A percentile compares a stretch with the other conserved stretches of the same genome.
Evolutionary conservation across 345 rosid species (phyloP).

Genomic region (Salix suchowensis): DNA sequence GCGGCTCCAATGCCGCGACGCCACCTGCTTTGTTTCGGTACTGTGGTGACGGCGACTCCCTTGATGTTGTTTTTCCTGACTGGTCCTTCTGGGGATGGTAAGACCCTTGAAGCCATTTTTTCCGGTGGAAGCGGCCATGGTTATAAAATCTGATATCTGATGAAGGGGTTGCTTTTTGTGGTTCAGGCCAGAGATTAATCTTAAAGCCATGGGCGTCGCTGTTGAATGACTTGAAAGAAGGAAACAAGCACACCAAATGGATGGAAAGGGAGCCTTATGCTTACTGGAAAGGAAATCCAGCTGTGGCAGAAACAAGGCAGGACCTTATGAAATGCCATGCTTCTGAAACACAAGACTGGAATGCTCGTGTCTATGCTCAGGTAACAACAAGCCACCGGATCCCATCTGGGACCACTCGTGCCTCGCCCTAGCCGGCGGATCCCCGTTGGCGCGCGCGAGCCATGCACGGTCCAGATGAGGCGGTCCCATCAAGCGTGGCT

Average conservation of each 20-base stretch:
- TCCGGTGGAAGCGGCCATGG: no score
- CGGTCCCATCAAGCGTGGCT: no score
- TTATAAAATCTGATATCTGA: no score
- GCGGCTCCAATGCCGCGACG: not conserved
- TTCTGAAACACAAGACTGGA: slow-evolving; percentile 26
- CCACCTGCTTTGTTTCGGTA: slow-evolving; percentile 33
- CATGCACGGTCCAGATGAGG: no score
- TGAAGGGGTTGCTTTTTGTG: not conserved
- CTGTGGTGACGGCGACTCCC: slow-evolving; percentile 17
- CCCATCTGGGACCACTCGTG: not conserved
- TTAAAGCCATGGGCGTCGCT: slow-evolving; percentile 34
- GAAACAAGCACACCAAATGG: slow-evolving; percentile 27
- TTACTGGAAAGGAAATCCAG: slow-evolving; percentile 41
- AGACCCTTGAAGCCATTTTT: not conserved
- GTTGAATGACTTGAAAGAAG: slow-evolving; percentile 17
- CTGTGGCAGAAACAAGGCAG: slow-evolving; percentile 22
- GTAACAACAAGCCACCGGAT: not conserved
- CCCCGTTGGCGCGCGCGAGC: no score
- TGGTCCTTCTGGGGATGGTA: slow-evolving; percentile 40
- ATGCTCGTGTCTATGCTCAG: slow-evolving; percentile 24
- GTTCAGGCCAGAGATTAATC: slow-evolving; percentile 31
- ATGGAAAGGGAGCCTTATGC: slow-evolving; percentile 33
- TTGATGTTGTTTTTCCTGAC: slow-evolving; percentile 28
- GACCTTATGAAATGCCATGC: slow-evolving; percentile 31
- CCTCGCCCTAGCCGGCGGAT: no score